phyloP scores from a whole-genome alignment of 2,329 filamentous ascomycete genomes.

The Botrytis medusae region DNA sequence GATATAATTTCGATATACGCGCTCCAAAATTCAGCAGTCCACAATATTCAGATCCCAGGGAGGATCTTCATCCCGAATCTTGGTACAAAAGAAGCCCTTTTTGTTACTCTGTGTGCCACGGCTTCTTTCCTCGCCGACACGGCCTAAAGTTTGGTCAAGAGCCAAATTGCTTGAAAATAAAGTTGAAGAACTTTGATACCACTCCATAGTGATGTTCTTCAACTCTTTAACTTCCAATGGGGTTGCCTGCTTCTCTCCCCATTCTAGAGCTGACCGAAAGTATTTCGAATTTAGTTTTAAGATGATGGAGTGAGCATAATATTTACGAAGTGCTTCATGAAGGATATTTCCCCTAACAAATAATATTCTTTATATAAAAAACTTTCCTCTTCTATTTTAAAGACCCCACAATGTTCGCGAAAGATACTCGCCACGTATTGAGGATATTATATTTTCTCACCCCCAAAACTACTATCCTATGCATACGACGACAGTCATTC shows the following conservation, averaged over 20 bases:
- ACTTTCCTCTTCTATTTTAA: background rate
- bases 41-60: slow-evolving; percentile 17
- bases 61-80: slow-evolving; percentile 20
- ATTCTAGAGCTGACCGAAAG: slow-evolving; percentile 20
- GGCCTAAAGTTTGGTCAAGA: background rate
- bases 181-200: background rate
- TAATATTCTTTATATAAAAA: no score
- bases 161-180: background rate
- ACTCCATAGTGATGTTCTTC: background rate
- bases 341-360: background rate
- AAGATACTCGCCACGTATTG: background rate
- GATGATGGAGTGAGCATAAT: slow-evolving; percentile 25
- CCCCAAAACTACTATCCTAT: background rate
- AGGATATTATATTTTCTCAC: background rate
- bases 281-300: slow-evolving; percentile 24
- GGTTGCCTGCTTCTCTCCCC: background rate
- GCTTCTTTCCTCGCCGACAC: background rate
- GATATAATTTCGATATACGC: background rate
- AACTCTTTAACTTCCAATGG: background rate
- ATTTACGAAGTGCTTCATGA: background rate
- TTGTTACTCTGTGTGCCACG: background rate
- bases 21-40: background rate
- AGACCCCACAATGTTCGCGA: background rate
- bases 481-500: rapidly evolving
- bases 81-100: slow-evolving; percentile 12